These are phyloP conservation scores for Boletus vermiculosoides DNA, from an alignment of 768 basidiomycete genomes.

Conservation along the genomic window DNA sequence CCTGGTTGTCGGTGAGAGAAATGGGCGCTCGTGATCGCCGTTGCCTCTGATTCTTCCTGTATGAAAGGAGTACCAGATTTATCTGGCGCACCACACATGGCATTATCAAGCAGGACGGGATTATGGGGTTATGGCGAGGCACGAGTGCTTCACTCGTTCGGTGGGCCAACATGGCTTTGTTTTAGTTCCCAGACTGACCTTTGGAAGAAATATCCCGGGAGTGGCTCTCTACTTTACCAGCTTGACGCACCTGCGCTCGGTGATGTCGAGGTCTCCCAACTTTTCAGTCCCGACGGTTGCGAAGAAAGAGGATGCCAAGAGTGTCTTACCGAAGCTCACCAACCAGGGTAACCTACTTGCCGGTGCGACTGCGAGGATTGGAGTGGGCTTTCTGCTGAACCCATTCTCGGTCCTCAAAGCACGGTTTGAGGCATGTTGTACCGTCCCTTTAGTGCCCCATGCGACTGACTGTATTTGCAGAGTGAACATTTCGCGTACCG, in stretches of 20 bases:
- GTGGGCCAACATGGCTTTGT: constrained; percentile 35
- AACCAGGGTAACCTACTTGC: constrained; percentile 81
- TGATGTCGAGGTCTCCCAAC: constrained; percentile 70
- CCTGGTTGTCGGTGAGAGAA: constrained; percentile 37
- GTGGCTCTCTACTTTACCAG: constrained; percentile 90
- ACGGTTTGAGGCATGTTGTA: constrained; percentile 74
- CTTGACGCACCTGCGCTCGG: constrained; percentile 75
- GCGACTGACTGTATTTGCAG: constrained; percentile 36
- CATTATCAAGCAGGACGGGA: constrained; percentile 63
- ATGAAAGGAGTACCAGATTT: constrained; percentile 35
- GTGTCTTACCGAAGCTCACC: constrained; percentile 69
- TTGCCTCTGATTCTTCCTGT: not conserved
- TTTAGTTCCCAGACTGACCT: constrained; percentile 2
- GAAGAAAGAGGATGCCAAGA: constrained; percentile 33
- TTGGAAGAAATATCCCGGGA: constrained; percentile 81
- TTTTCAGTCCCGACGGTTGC: constrained; percentile 45
- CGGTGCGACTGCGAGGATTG: constrained; percentile 78
- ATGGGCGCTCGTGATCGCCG: not conserved
- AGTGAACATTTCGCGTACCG: constrained; percentile 76
- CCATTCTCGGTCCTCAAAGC: constrained; percentile 92
- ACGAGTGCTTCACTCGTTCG: constrained; percentile 77
- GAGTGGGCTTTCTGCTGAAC: constrained; percentile 81
- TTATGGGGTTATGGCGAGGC: constrained; percentile 82
- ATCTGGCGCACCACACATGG: constrained; percentile 53
- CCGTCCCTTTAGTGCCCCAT: not conserved